Evolutionary conservation across 2,329 filamentous ascomycete genomes (phyloP).

Genomic region (Ascochyta pisi): DNA sequence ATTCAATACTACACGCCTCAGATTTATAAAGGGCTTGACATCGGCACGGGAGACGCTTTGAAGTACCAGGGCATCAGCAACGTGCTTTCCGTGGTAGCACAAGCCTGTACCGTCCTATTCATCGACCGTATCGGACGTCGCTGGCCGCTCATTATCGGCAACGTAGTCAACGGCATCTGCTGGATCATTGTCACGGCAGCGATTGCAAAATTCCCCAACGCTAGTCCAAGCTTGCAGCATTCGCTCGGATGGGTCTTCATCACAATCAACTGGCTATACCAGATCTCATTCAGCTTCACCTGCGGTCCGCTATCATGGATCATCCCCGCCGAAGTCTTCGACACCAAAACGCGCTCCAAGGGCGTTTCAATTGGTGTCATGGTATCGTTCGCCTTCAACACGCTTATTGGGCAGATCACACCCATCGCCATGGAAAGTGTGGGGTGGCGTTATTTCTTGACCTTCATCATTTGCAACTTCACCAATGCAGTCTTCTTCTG

Average conservation of each 20-base stretch:
- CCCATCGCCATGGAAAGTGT: conserved; percentile 63
- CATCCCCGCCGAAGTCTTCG: neutral
- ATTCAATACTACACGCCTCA: conserved; percentile 75
- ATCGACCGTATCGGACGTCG: neutral
- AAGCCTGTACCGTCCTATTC: no score
- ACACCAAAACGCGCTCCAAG: conserved; percentile 68
- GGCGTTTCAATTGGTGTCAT: conserved; percentile 76
- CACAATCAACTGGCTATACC: neutral
- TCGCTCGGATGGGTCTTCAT: neutral
- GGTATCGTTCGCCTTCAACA: conserved; percentile 75
- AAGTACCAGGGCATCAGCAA: no score
- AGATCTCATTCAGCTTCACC: neutral
- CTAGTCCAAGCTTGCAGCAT: neutral
- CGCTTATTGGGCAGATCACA: conserved; percentile 72
- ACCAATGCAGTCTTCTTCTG: conserved; percentile 71
- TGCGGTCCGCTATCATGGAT: neutral
- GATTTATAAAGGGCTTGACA: conserved; percentile 60
- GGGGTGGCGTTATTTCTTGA: conserved; percentile 61
- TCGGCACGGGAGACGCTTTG: no score
- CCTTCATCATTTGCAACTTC: conserved; percentile 70
- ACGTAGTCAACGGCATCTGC: neutral
- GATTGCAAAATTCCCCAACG: neutral
- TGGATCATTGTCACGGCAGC: neutral
- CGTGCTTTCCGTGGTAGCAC: no score
- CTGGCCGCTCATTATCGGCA: neutral